Conservation (phyloP, 495 filamentous ascomycete species). For the Penicillium fimorum region DNA sequence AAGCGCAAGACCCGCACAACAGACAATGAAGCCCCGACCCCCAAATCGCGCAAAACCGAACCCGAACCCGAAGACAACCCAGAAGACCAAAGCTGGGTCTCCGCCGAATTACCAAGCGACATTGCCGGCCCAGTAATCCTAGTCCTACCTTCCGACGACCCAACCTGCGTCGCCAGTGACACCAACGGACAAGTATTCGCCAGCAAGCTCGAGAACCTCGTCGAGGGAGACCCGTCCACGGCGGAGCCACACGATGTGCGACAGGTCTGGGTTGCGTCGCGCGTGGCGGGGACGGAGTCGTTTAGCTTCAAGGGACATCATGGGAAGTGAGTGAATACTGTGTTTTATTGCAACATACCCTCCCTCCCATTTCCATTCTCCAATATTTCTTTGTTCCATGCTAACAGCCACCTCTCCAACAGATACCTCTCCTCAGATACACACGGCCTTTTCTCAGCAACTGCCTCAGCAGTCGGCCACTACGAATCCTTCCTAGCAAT, state of each 20-base stretch:
- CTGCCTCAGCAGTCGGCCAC: constrained; percentile 71
- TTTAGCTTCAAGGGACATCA: constrained; percentile 85
- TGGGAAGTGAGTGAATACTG: constrained; percentile 60
- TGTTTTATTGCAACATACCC: neutral
- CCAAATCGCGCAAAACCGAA: constrained; percentile 39
- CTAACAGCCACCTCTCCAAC: neutral
- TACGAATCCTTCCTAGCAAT: constrained; percentile 81
- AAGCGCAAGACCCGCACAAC: constrained; percentile 68
- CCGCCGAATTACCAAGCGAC: constrained; percentile 71
- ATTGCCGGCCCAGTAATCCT: constrained; percentile 82
- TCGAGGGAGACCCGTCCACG: constrained; percentile 71
- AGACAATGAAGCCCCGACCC: constrained; percentile 36
- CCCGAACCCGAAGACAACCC: constrained; percentile 30
- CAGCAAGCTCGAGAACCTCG: constrained; percentile 74
- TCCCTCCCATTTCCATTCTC: neutral
- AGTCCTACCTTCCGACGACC: constrained; percentile 65
- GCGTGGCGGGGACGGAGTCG: constrained; percentile 74
- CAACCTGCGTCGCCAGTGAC: constrained; percentile 78
- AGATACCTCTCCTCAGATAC: constrained; percentile 81
- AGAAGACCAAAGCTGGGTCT: constrained; percentile 86
- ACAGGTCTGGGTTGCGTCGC: constrained; percentile 91
- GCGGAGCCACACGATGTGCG: constrained; percentile 93
- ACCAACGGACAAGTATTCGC: constrained; percentile 80
- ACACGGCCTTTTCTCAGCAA: constrained; percentile 73
- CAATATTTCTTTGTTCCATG: neutral